These are phyloP conservation scores for Puccinia horiana DNA, from an alignment of 1,284 basidiomycete species.

Conservation along the genomic window DNA sequence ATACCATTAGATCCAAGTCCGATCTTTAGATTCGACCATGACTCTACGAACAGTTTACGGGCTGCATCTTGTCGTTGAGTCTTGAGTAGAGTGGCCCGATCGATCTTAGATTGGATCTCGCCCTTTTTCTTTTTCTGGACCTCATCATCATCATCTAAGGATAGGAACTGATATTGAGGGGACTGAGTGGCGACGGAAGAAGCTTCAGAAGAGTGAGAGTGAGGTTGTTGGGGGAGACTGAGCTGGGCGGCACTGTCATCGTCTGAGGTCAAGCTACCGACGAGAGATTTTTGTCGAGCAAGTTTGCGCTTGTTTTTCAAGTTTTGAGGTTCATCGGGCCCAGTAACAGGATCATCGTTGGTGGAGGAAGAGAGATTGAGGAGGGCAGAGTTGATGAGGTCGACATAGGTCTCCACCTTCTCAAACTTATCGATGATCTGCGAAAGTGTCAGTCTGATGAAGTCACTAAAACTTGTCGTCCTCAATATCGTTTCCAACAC, in stretches of 20 bases:
- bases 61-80: neutral
- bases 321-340: neutral
- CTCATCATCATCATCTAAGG: neutral
- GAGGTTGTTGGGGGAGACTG: neutral
- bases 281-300: neutral
- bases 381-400: slow-evolving; percentile 10
- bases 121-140: neutral
- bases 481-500: slow-evolving; percentile 39
- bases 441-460: neutral
- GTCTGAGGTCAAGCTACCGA: neutral
- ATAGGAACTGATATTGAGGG: neutral
- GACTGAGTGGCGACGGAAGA: neutral
- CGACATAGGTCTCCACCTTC: slow-evolving; percentile 31
- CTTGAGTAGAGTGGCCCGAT: neutral
- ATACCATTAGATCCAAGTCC: slow-evolving; percentile 44
- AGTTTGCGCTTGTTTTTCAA: slow-evolving; percentile 2
- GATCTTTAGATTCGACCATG: slow-evolving; percentile 38
- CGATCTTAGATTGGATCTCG: neutral
- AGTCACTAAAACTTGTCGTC: slow-evolving; percentile 30
- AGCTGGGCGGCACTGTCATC: neutral
- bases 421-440: slow-evolving; percentile 18
- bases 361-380: neutral
- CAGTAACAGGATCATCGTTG: neutral
- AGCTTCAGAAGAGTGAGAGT: neutral
- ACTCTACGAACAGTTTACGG: slow-evolving; percentile 25